Base-by-base conservation (phyloP, 1,139 yeast species). In the Candida tunisiensis region DNA sequence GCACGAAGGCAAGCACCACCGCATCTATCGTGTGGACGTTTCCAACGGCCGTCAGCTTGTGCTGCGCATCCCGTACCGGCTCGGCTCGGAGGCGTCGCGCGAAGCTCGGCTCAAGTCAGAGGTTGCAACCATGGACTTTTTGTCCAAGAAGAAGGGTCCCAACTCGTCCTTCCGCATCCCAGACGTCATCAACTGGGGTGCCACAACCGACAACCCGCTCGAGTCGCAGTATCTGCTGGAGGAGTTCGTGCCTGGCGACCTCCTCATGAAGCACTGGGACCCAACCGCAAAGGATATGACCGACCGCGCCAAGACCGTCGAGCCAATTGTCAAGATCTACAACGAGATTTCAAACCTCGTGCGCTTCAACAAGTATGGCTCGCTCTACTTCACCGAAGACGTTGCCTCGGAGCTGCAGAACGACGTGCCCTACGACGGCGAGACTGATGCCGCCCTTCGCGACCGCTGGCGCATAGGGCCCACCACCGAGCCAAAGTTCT, bases 1-100 rank as follows among this genome's bases (percentile, higher is more conserved):
- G 34, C 93, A 82, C 44, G 96, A 88, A 51, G 96, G 96, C 31
- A 82, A 80, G 52, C 94, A 82, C 46, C 88, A 88, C 54, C 67
- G 93, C 47, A 60, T 85, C 31, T 88, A 83, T 53, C 69, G 74
- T 44, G 56, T 82, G 19, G 67, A 69, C 13, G 59, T 83, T 32
- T 64, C 66, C 32, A 65, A 74, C 28, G 73, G 62, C 6, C 72
- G 69, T 38, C 55, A 65, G 8, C 71, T 77, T 37, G 69, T 80
- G 14, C 62, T 88, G 48, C 68, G 96, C 50, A 67, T 88, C 31
- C 96, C 98, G 9, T 88, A 88, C 49, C 68, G 74, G 26, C 35
- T 55, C 18, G 60, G 68, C 24, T 65, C 78, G 14, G 70, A 68
- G 32, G 66, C 62, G 35, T 69, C 77, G 31, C 66, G 77, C 30